Evolutionary conservation across 2,329 filamentous ascomycete genomes (phyloP).

Genomic region (Alternaria arborescens): DNA sequence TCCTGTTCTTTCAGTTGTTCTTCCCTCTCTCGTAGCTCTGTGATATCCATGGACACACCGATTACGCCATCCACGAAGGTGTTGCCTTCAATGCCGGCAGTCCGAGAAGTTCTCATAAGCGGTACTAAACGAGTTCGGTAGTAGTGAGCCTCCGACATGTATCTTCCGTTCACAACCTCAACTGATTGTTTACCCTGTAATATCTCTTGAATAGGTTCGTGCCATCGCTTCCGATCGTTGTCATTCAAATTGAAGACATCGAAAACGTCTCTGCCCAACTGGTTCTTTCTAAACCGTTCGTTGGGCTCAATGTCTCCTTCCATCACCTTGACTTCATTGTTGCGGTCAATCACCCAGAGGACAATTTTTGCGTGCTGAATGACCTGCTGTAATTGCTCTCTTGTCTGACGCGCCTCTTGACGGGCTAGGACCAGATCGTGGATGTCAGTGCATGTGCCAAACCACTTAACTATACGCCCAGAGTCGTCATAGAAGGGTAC

Average conservation of each 20-base stretch:
- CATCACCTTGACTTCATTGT: slow-evolving; percentile 70
- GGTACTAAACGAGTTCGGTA: slow-evolving; percentile 77
- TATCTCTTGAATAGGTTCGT: slow-evolving; percentile 69
- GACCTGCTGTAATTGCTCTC: slow-evolving; percentile 76
- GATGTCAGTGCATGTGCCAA: slow-evolving; percentile 81
- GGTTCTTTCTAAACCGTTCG: slow-evolving; percentile 26
- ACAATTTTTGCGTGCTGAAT: slow-evolving; percentile 79
- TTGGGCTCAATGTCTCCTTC: slow-evolving; percentile 70
- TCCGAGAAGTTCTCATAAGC: slow-evolving; percentile 65
- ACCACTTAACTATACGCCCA: slow-evolving; percentile 79
- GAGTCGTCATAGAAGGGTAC: slow-evolving; percentile 72
- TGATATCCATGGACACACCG: slow-evolving; percentile 82
- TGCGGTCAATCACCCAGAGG: slow-evolving; percentile 74
- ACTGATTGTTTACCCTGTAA: slow-evolving; percentile 67
- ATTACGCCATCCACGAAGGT: slow-evolving; percentile 74
- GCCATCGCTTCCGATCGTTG: slow-evolving; percentile 54
- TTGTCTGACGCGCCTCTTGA: slow-evolving; percentile 69
- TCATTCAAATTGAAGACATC: slow-evolving; percentile 63
- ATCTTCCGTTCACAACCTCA: slow-evolving; percentile 69
- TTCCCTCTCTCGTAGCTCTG: slow-evolving; percentile 72
- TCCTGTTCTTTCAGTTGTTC: slow-evolving; percentile 70
- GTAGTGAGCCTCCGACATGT: slow-evolving; percentile 67
- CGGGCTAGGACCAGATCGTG: slow-evolving; percentile 77
- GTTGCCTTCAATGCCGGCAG: slow-evolving; percentile 61
- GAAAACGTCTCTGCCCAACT: slow-evolving; percentile 65